A percentile compares a stretch with the other conserved stretches of the same genome.
Evolutionary conservation across 2,329 filamentous ascomycete genomes (phyloP).

Genomic region (Ophiognomonia clavigignenti-juglandacearum): DNA sequence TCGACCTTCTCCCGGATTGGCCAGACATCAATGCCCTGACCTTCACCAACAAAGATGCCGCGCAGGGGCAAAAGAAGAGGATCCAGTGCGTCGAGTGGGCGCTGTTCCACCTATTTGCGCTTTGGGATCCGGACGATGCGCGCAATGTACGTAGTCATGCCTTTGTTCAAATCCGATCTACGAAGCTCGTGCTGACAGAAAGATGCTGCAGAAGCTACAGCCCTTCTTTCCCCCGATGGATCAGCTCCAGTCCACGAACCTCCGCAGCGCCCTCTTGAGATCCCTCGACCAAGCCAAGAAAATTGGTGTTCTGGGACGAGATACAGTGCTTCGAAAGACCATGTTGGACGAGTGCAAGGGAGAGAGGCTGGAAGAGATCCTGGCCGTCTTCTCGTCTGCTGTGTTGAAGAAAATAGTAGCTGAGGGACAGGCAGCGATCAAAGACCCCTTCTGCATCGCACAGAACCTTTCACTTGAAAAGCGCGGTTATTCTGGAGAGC

Average conservation of each 20-base stretch:
- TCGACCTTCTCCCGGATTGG: slow-evolving; percentile 75
- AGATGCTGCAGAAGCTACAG: slow-evolving; percentile 70
- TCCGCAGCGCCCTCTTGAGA: slow-evolving; percentile 78
- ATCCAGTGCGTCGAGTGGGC: slow-evolving; percentile 85
- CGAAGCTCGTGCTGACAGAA: neutral
- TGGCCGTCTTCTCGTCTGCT: slow-evolving; percentile 77
- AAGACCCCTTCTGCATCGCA: slow-evolving; percentile 39
- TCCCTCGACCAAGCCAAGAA: slow-evolving; percentile 84
- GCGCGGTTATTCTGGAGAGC: slow-evolving; percentile 51
- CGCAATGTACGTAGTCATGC: slow-evolving; percentile 56
- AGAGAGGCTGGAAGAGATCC: slow-evolving; percentile 80
- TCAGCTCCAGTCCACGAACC: slow-evolving; percentile 83
- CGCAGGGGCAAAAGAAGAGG: slow-evolving; percentile 74
- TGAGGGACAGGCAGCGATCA: slow-evolving; percentile 22
- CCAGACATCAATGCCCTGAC: slow-evolving; percentile 66
- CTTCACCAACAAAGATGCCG: slow-evolving; percentile 62
- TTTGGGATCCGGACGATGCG: slow-evolving; percentile 77
- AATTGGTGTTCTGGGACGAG: slow-evolving; percentile 73
- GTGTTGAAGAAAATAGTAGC: slow-evolving; percentile 68
- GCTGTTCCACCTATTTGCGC: slow-evolving; percentile 77
- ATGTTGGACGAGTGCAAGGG: slow-evolving; percentile 97
- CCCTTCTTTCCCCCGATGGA: slow-evolving; percentile 90
- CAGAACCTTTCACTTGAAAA: slow-evolving; percentile 55
- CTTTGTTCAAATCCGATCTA: neutral
- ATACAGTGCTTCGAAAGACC: slow-evolving; percentile 79